Percentiles rank a stretch among this genome's conserved stretches.
These are phyloP conservation scores for Lyophyllum shimeji DNA, from an alignment of 768 basidiomycete species.

Conservation along the genomic window DNA sequence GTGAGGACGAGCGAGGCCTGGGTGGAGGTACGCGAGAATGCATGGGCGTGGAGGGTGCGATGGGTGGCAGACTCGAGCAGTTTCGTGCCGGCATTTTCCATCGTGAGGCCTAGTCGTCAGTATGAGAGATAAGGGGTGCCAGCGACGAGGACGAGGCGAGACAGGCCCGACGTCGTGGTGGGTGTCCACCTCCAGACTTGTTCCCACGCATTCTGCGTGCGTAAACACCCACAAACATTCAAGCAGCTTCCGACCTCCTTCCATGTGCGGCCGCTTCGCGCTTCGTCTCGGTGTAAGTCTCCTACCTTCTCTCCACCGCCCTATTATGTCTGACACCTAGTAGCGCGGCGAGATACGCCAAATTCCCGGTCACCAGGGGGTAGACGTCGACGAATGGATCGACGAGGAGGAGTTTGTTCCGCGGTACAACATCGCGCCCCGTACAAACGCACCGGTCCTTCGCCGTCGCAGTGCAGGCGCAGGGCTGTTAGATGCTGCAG, in stretches of 20 bases:
- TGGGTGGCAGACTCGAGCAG: slow-evolving; percentile 67
- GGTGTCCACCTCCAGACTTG: slow-evolving; percentile 12
- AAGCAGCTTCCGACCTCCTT: neutral
- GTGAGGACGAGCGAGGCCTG: slow-evolving; percentile 72
- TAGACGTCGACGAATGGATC: slow-evolving; percentile 59
- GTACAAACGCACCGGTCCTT: slow-evolving; percentile 75
- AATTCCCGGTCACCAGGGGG: slow-evolving; percentile 37
- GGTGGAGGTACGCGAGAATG: slow-evolving; percentile 73
- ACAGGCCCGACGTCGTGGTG: slow-evolving; percentile 14
- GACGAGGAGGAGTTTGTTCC: slow-evolving; percentile 57
- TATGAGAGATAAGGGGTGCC: neutral
- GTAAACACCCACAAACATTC: slow-evolving; percentile 12
- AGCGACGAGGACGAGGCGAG: slow-evolving; percentile 4
- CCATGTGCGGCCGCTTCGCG: slow-evolving; percentile 68
- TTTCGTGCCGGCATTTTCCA: slow-evolving; percentile 57
- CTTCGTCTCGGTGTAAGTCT: slow-evolving; percentile 45
- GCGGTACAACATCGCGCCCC: slow-evolving; percentile 84
- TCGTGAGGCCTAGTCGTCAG: slow-evolving; percentile 17
- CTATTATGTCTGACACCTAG: slow-evolving; percentile 7
- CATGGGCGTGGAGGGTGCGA: slow-evolving; percentile 74
- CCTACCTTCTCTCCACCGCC: neutral
- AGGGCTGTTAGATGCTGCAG: neutral
- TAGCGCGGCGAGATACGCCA: slow-evolving; percentile 45
- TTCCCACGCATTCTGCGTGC: slow-evolving; percentile 18
- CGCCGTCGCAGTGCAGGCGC: slow-evolving; percentile 41